Evolutionary conservation across 441 rosid genomes (phyloP).

Genomic region (Populus trichocarpa): DNA sequence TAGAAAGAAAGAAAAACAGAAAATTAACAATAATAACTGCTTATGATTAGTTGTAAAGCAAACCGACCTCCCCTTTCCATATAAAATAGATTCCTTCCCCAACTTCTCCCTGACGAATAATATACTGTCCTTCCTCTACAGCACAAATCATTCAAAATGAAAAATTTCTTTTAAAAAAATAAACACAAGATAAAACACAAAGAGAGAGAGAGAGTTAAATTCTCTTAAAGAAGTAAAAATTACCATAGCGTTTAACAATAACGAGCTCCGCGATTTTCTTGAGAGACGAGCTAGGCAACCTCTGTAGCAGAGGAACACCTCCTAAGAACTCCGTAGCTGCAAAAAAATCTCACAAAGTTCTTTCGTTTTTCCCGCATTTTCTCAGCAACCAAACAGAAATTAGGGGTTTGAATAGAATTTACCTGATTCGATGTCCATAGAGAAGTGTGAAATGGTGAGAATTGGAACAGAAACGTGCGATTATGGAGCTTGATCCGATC

Average conservation of each 20-base stretch:
- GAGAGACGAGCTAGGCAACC: constrained; percentile 67
- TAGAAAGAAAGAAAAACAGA: not conserved
- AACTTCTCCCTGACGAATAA: constrained; percentile 64
- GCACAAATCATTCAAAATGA: not conserved
- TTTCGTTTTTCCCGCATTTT: not conserved
- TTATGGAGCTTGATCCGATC: not conserved
- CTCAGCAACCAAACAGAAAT: not conserved
- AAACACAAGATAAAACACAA: not conserved
- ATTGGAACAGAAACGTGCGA: not conserved
- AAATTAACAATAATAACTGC: not conserved
- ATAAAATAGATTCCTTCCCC: constrained; percentile 82
- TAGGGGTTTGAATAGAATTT: not conserved
- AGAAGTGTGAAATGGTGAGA: not conserved
- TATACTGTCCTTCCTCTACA: constrained; percentile 68
- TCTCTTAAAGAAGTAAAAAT: not conserved
- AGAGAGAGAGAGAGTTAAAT: not conserved
- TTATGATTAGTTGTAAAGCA: not conserved
- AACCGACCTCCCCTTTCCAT: constrained; percentile 81
- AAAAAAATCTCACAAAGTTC: constrained; percentile 6
- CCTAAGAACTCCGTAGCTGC: constrained; percentile 84
- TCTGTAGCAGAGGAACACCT: constrained; percentile 75
- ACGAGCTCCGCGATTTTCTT: constrained; percentile 62
- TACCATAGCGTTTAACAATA: constrained; percentile 52
- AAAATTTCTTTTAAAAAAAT: not conserved
- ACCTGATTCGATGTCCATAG: constrained; percentile 53